These are phyloP conservation scores for Aspergillus oerlinghausenensis DNA, from an alignment of 2,329 filamentous ascomycete genomes.

Conservation along the genomic window DNA sequence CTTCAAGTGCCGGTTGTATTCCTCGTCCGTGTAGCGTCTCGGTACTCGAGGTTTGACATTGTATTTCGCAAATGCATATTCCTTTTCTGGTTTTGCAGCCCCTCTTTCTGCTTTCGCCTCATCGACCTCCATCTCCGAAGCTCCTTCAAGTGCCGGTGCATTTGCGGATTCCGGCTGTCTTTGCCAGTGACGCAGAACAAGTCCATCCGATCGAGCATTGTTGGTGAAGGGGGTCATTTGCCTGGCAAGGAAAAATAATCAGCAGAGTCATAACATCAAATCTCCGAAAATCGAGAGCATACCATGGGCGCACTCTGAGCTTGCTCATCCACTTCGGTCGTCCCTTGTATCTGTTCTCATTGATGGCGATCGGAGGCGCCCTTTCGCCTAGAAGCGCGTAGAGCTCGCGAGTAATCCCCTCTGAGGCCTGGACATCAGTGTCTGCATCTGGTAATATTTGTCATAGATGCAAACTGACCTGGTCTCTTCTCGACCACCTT, in stretches of 20 bases:
- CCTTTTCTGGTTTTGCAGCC: slow-evolving; percentile 36
- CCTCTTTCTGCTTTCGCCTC: slow-evolving; percentile 36
- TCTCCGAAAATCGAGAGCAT: slow-evolving; percentile 19
- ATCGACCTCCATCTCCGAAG: slow-evolving; percentile 32
- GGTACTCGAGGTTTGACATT: slow-evolving; percentile 76
- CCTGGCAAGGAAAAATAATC: slow-evolving; percentile 49
- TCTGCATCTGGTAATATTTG: not conserved
- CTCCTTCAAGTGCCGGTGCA: slow-evolving; percentile 32
- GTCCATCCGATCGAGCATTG: slow-evolving; percentile 65
- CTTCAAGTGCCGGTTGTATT: slow-evolving; percentile 72
- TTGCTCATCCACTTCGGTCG: slow-evolving; percentile 46
- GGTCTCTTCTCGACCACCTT: slow-evolving; percentile 59
- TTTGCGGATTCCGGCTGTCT: slow-evolving; percentile 53
- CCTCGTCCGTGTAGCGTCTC: slow-evolving; percentile 72
- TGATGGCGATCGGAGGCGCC: slow-evolving; percentile 50
- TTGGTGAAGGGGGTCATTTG: slow-evolving; percentile 69
- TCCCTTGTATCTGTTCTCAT: slow-evolving; percentile 50
- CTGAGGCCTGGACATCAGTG: slow-evolving; percentile 19
- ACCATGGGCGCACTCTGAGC: slow-evolving; percentile 42
- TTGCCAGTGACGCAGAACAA: slow-evolving; percentile 78
- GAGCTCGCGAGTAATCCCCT: slow-evolving; percentile 49
- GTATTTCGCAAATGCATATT: slow-evolving; percentile 73
- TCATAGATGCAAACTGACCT: slow-evolving; percentile 36
- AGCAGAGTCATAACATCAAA: slow-evolving; percentile 48
- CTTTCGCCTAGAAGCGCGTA: slow-evolving; percentile 49